Evolutionary conservation across 1,139 yeast genomes (phyloP).

Genomic region (Taiozyma sp.): DNA sequence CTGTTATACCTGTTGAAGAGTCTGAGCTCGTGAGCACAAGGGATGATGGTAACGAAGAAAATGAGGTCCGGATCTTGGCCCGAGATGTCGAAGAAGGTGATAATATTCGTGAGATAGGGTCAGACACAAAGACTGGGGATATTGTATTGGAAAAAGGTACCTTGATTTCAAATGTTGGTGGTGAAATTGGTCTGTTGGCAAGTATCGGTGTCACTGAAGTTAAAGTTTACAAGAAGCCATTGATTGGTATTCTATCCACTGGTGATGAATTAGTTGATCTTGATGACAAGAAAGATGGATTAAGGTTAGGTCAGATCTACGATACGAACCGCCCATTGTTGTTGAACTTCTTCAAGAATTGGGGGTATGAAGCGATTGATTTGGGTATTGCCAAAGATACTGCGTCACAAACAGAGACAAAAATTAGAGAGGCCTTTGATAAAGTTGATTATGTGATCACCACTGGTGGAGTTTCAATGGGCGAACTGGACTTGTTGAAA

Average conservation of each 20-base stretch:
- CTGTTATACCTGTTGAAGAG: constrained; percentile 50
- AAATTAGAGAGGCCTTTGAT: constrained; percentile 25
- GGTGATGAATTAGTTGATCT: constrained; percentile 44
- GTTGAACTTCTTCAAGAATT: constrained; percentile 28
- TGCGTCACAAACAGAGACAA: constrained; percentile 22
- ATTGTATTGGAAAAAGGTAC: constrained; percentile 32
- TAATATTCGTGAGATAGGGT: constrained; percentile 41
- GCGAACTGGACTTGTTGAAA: constrained; percentile 43
- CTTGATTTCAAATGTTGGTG: constrained; percentile 35
- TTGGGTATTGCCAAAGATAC: constrained; percentile 40
- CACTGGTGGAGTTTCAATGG: constrained; percentile 55
- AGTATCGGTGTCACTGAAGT: constrained; percentile 36
- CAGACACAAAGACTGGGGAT: constrained; percentile 36
- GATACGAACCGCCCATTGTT: constrained; percentile 45
- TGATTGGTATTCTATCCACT: constrained; percentile 42
- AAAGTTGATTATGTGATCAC: constrained; percentile 39
- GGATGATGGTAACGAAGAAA: constrained; percentile 35
- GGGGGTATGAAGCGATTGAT: constrained; percentile 34
- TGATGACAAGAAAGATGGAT: constrained; percentile 2
- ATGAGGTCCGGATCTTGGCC: constrained; percentile 32
- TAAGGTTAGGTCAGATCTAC: constrained; percentile 38
- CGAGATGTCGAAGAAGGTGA: constrained; percentile 33
- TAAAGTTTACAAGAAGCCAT: constrained; percentile 35
- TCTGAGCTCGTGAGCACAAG: constrained; percentile 31
- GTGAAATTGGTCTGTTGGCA: constrained; percentile 43